Percentiles rank a stretch among this genome's conserved stretches.
Evolutionary conservation across 441 rosid species (phyloP).

Genomic region (Daphne laureola): DNA sequence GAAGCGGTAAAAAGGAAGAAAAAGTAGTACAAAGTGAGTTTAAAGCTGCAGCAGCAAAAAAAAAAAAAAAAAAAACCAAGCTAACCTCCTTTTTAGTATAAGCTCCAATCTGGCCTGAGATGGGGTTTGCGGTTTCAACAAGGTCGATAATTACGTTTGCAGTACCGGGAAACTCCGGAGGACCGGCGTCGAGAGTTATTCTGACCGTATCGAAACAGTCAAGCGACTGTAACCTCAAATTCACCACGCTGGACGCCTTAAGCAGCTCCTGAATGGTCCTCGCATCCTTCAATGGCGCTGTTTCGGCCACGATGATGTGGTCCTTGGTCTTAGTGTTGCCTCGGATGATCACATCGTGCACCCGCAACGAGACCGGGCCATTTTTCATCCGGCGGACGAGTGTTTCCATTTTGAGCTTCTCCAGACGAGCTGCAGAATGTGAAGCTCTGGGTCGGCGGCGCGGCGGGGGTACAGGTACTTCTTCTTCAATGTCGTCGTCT

Average conservation of each 20-base stretch:
- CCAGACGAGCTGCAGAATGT: slow-evolving; percentile 23
- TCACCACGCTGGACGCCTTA: slow-evolving; percentile 48
- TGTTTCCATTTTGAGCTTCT: slow-evolving; percentile 30
- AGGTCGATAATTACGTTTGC: slow-evolving; percentile 72
- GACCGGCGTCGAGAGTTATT: slow-evolving; percentile 78
- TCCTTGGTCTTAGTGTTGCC: slow-evolving; percentile 83
- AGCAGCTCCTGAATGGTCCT: slow-evolving; percentile 66
- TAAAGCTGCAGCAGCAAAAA: too few species aligned
- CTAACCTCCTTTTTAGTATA: slow-evolving; percentile 72
- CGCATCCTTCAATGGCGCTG: slow-evolving; percentile 44
- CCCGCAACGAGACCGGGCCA: slow-evolving; percentile 58
- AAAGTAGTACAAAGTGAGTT: too few species aligned
- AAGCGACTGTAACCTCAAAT: slow-evolving; percentile 55
- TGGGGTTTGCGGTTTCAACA: slow-evolving; percentile 49
- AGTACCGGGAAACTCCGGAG: slow-evolving; percentile 87
- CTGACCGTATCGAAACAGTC: slow-evolving; percentile 73
- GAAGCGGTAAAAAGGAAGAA: not conserved
- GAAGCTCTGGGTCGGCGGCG: slow-evolving; percentile 18
- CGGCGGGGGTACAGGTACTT: slow-evolving; percentile 19
- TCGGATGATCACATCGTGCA: slow-evolving; percentile 66
- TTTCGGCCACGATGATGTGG: slow-evolving; percentile 56
- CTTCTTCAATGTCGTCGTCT: slow-evolving; percentile 19
- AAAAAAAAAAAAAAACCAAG: not conserved
- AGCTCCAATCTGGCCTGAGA: slow-evolving; percentile 65
- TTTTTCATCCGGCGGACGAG: slow-evolving; percentile 40